These are phyloP conservation scores for Pinus tabuliformis DNA, from an alignment of 75 land plant genomes.

Conservation along the genomic window DNA sequence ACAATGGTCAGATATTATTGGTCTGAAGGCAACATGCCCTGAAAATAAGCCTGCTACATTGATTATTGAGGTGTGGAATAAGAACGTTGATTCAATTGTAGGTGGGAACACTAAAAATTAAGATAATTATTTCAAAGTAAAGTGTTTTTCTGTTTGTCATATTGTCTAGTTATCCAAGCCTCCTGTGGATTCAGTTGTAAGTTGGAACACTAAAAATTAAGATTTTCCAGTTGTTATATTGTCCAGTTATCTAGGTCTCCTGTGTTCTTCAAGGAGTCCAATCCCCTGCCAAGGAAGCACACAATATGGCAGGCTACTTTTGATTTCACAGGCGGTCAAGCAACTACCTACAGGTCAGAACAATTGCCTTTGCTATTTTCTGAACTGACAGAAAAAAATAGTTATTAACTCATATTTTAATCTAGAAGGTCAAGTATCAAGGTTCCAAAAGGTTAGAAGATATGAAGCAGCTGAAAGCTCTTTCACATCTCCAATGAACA, in stretches of 20 bases:
- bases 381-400: not conserved
- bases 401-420: not conserved
- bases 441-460: too few species aligned
- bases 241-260: conserved; percentile 57
- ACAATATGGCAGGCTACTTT: conserved; percentile 66
- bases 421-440: not conserved
- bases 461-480: too few species aligned
- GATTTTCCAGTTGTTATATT: not conserved
- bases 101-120: not conserved
- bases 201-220: not conserved
- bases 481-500: too few species aligned
- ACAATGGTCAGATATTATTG: conserved; percentile 86
- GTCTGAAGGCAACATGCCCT: conserved; percentile 42
- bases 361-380: too few species aligned
- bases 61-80: conserved; percentile 58
- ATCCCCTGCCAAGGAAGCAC: conserved; percentile 85
- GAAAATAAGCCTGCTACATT: conserved; percentile 45
- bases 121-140: not conserved
- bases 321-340: conserved; percentile 89
- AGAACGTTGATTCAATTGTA: not conserved
- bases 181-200: conserved; percentile 20
- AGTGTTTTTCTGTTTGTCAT: not conserved
- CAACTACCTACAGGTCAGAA: conserved; percentile 40
- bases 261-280: conserved; percentile 62
- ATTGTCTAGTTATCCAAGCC: not conserved